Conservation (phyloP, 2,329 filamentous ascomycete species). For the Trichoderma sp. region DNA sequence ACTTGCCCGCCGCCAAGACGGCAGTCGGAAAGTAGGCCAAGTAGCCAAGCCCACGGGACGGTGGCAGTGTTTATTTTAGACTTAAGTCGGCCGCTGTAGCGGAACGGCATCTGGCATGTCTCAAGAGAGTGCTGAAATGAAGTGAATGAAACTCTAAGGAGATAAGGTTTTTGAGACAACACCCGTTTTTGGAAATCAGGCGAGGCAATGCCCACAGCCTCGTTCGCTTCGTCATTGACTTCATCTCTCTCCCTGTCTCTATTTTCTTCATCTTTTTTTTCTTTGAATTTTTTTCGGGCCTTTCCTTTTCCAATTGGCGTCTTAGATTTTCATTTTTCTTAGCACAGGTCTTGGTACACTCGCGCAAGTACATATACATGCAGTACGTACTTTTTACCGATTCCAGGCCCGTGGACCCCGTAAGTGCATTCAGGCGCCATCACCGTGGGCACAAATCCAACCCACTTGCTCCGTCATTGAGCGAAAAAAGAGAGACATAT, state of each 20-base stretch:
- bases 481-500: background rate
- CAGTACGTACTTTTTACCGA: background rate
- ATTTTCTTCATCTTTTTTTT: background rate
- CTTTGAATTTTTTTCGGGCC: background rate
- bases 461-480: background rate
- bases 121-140: background rate
- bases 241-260: background rate
- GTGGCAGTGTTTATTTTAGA: slow-evolving; percentile 23
- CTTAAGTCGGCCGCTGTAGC: background rate
- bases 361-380: background rate
- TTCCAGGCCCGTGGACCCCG: slow-evolving; percentile 6
- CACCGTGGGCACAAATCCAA: background rate
- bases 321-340: background rate
- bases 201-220: background rate
- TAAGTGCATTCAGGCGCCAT: background rate
- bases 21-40: slow-evolving; percentile 11
- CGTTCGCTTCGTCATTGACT: background rate
- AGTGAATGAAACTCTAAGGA: background rate
- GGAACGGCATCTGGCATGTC: background rate
- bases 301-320: background rate
- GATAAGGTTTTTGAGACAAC: background rate
- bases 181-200: background rate
- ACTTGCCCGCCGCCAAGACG: slow-evolving; percentile 18
- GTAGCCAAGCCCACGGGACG: slow-evolving; percentile 19
- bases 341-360: background rate